Base-by-base conservation (phyloP, 345 rosid species). In the Hibiscus syriacus region DNA sequence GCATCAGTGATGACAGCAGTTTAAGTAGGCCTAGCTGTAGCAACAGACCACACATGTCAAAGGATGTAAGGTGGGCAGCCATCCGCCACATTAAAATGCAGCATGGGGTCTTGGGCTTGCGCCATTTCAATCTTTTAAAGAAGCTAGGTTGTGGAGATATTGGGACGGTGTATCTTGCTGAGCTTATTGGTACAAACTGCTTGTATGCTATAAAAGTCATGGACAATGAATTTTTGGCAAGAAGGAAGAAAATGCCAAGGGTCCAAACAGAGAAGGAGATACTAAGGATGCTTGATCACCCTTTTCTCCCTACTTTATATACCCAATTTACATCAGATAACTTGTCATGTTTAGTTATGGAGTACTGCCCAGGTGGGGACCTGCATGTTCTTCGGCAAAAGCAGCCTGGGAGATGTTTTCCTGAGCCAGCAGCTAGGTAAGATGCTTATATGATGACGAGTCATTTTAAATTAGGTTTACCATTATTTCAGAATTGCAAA, bases 111-210 rank as follows among this genome's bases (percentile, higher is more conserved):
- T 69, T 92, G 64, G 92, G 85, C 46, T 81, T 87, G 81, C 56
- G 70, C 30, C 91, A 92, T 79, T 92, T 92, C 74, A 88, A 88
- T 78, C 92, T 92, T 69, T 55, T 92, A 68, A 89, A 81, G 74
- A 92, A 86, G 87, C 96, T 92, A 19, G 98, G 98, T 20, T 86
- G 93, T 74, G 98, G 98, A 77, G 98, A 92, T 78, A 90, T 92
- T 66, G 98, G 98, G 38, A 88, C 97, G 2, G 95, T 92, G 13
- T 92, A 92, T 79, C 90, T 92, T 55, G 95, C 96, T 20, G 96
- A 92, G 79, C 83, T 92, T 38, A 80, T 83, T 46, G 91, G 85
- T 67, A 74, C 89, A 2, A 82, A 67, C 57, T 90, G 95, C 83
- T 74, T 83, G 8, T 92, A 90, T 72, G 98, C 98, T 8, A 90